Percentiles rank a stretch among this genome's conserved stretches.
phyloP scores from a whole-genome alignment of 768 basidiomycete species.

The Dioszegia hungarica region DNA sequence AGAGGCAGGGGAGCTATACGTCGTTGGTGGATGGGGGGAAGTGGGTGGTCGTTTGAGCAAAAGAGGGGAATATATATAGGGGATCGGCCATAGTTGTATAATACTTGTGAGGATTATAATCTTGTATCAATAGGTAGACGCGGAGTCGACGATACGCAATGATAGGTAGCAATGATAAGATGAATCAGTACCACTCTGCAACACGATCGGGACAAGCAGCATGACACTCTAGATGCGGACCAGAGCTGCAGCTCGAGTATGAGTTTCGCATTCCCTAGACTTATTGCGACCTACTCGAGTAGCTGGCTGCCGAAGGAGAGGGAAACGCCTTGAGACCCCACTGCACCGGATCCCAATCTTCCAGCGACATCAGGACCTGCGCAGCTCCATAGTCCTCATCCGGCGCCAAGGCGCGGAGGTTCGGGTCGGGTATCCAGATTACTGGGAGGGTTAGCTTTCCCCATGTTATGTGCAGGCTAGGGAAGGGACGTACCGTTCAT shows the following conservation, averaged over 20 bases:
- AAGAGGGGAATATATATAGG: background rate
- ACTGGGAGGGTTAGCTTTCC: constrained; percentile 18
- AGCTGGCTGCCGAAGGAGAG: background rate
- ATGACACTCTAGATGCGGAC: too few relatives aligned
- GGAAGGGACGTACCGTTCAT: constrained; percentile 38
- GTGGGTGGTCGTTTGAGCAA: constrained; percentile 1
- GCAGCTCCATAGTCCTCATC: constrained; percentile 36
- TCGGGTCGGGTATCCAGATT: constrained; percentile 44
- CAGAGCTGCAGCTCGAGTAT: too few relatives aligned
- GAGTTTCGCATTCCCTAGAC: too few relatives aligned
- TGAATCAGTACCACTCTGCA: too few relatives aligned
- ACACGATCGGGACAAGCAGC: too few relatives aligned
- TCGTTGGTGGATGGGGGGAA: constrained; percentile 1
- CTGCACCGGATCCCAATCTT: constrained; percentile 35
- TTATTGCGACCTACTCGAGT: too few relatives aligned
- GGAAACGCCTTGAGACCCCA: constrained; percentile 36
- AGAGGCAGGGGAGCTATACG: constrained; percentile 4
- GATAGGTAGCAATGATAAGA: too few relatives aligned
- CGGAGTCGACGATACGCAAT: too few relatives aligned
- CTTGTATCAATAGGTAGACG: too few relatives aligned
- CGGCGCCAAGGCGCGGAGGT: constrained; percentile 37
- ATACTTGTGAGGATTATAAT: too few relatives aligned
- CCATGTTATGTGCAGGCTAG: background rate
- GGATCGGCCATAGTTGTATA: too few relatives aligned
- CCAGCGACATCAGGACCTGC: constrained; percentile 30